phyloP scores from a whole-genome alignment of 495 filamentous ascomycete species.

The Durotheca rogersii region DNA sequence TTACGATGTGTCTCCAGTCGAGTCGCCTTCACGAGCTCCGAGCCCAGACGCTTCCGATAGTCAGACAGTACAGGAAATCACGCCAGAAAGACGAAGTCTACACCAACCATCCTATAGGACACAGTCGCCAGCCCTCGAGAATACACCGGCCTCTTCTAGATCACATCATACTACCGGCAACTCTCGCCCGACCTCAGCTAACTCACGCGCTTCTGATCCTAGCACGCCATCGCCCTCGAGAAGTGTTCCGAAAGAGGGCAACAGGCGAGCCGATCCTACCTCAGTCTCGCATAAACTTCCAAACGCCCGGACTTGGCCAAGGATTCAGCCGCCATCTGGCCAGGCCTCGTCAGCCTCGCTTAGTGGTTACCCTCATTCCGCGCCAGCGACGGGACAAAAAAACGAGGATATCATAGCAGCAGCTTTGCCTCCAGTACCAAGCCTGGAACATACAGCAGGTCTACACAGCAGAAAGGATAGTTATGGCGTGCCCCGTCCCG shows the following conservation, averaged over 20 bases:
- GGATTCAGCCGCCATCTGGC: conserved; percentile 27
- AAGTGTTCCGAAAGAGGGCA: conserved; percentile 13
- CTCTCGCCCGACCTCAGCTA: conserved; percentile 19
- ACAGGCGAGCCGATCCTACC: conserved; percentile 3
- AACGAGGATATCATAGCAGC: conserved; percentile 32
- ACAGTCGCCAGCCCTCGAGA: conserved; percentile 19
- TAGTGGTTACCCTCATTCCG: conserved; percentile 45
- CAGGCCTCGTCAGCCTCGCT: conserved; percentile 14
- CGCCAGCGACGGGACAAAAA: conserved; percentile 36
- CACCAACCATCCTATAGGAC: conserved; percentile 24
- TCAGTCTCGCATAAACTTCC: conserved; percentile 38
- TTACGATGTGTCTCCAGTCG: conserved; percentile 58
- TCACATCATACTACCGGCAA: conserved; percentile 11
- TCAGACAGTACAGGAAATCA: conserved; percentile 4
- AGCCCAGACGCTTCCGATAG: conserved; percentile 20
- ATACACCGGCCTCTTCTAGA: conserved; percentile 25
- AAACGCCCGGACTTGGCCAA: conserved; percentile 49
- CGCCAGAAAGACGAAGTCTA: conserved; percentile 31
- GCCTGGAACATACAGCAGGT: conserved; percentile 34
- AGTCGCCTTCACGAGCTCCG: conserved; percentile 38
- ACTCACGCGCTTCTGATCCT: conserved; percentile 26
- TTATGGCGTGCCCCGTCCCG: conserved; percentile 24
- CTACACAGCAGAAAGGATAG: conserved; percentile 27
- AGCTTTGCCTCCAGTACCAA: conserved; percentile 35
- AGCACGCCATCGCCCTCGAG: conserved; percentile 33